These are phyloP conservation scores for Candida anglica DNA, from an alignment of 805 yeast species.

Conservation along the genomic window DNA sequence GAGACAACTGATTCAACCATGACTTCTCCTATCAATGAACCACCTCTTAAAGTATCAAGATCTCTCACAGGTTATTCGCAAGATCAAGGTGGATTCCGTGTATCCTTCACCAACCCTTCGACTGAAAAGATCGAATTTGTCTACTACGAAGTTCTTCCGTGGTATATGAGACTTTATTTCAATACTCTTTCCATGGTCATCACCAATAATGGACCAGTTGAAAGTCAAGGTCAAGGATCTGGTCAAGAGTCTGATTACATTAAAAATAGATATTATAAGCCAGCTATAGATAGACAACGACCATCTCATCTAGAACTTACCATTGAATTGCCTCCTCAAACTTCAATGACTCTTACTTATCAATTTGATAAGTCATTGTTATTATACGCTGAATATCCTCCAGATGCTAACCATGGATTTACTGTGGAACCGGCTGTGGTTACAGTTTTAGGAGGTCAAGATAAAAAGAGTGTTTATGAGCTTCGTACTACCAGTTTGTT, in stretches of 20 bases:
- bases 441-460: constrained; percentile 40
- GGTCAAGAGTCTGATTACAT: constrained; percentile 25
- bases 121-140: constrained; percentile 44
- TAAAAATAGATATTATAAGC: constrained; percentile 56
- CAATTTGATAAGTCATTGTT: constrained; percentile 85
- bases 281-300: constrained; percentile 74
- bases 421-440: constrained; percentile 89
- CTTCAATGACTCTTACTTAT: constrained; percentile 60
- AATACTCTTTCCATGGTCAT: constrained; percentile 53
- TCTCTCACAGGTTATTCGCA: constrained; percentile 90
- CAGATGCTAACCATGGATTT: constrained; percentile 98
- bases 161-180: constrained; percentile 84
- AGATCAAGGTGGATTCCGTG: constrained; percentile 85
- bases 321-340: constrained; percentile 59
- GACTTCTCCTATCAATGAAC: constrained; percentile 41
- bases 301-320: constrained; percentile 80
- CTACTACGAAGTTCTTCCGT: constrained; percentile 82
- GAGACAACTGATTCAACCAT: constrained; percentile 42
- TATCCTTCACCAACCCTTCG: constrained; percentile 69
- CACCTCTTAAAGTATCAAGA: constrained; percentile 74
- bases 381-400: constrained; percentile 91
- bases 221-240: constrained; percentile 9
- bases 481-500: constrained; percentile 83
- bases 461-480: constrained; percentile 33
- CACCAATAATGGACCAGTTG: constrained; percentile 17